Evolutionary conservation across 768 basidiomycete genomes (phyloP).

Genomic region (Termitomyces sp.): DNA sequence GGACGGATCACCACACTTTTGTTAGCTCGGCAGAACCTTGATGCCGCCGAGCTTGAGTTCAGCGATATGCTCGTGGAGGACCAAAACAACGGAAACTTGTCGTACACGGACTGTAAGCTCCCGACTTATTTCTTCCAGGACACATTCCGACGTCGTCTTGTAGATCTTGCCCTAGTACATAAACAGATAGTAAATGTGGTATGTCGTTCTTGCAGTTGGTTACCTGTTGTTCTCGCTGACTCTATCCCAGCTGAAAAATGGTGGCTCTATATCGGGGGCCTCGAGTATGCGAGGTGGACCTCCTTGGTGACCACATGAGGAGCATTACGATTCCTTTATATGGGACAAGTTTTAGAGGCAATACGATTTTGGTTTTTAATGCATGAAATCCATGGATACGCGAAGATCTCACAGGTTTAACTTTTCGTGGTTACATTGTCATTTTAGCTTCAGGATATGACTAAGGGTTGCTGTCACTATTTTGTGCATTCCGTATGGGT

Average conservation of each 20-base stretch:
- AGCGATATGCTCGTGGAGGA: slow-evolving; percentile 98
- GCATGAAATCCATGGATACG: slow-evolving; percentile 26
- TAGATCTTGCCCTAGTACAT: slow-evolving; percentile 49
- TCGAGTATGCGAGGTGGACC: slow-evolving; percentile 33
- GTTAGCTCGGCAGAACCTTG: slow-evolving; percentile 89
- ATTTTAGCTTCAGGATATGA: no score
- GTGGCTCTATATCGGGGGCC: slow-evolving; percentile 36
- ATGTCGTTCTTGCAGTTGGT: slow-evolving; percentile 18
- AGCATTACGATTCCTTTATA: not conserved
- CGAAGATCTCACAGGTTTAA: not conserved
- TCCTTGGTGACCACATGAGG: slow-evolving; percentile 33
- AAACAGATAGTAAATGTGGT: slow-evolving; percentile 48
- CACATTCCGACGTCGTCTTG: slow-evolving; percentile 8
- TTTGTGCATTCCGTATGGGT: no score
- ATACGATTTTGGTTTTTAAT: slow-evolving; percentile 17
- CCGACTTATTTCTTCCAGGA: not conserved
- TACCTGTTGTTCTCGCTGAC: not conserved
- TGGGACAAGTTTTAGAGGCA: slow-evolving; percentile 17
- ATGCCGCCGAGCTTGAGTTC: slow-evolving; percentile 92
- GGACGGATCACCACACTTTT: slow-evolving; percentile 55
- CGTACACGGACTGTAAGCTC: slow-evolving; percentile 82
- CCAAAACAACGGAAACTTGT: slow-evolving; percentile 92
- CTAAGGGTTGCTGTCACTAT: no score
- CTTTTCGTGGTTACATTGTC: no score
- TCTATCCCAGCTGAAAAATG: slow-evolving; percentile 33